Percentiles rank a stretch among this genome's conserved stretches.
These are phyloP conservation scores for Cryphonectria carpinicola DNA, from an alignment of 2,329 filamentous ascomycete genomes.

Conservation along the genomic window DNA sequence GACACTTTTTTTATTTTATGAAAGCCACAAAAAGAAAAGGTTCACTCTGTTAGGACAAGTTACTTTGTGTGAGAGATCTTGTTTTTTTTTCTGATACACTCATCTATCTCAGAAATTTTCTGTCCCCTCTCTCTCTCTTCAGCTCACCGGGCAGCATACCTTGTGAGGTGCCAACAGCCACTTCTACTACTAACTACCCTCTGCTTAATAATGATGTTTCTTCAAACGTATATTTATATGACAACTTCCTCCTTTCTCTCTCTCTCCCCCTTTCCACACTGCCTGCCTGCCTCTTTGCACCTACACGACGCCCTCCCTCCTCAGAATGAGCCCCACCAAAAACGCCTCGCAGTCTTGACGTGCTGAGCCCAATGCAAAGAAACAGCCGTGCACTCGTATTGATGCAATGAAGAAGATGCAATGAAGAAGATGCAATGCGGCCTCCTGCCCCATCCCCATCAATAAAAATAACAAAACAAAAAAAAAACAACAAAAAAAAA, in stretches of 20 bases:
- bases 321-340: neutral
- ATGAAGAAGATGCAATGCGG: neutral
- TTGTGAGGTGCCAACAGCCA: neutral
- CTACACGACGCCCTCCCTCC: neutral
- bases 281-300: slow-evolving; percentile 5
- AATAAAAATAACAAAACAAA: neutral
- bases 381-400: slow-evolving; percentile 23
- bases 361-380: slow-evolving; percentile 23
- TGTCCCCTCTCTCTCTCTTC: neutral
- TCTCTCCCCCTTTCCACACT: neutral
- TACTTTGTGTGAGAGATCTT: neutral
- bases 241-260: neutral
- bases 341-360: slow-evolving; percentile 28
- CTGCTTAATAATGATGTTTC: slow-evolving; percentile 11
- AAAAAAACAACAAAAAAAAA: neutral
- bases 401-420: slow-evolving; percentile 12
- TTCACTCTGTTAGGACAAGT: neutral
- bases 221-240: neutral
- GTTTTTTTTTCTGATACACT: neutral
- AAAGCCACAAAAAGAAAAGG: no score
- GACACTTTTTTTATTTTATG: no score
- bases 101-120: neutral
- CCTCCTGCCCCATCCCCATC: neutral
- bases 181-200: slow-evolving; percentile 9
- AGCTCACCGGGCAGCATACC: neutral